Conservation (phyloP, 2,329 filamentous ascomycete species). For the Neurospora sp. region DNA sequence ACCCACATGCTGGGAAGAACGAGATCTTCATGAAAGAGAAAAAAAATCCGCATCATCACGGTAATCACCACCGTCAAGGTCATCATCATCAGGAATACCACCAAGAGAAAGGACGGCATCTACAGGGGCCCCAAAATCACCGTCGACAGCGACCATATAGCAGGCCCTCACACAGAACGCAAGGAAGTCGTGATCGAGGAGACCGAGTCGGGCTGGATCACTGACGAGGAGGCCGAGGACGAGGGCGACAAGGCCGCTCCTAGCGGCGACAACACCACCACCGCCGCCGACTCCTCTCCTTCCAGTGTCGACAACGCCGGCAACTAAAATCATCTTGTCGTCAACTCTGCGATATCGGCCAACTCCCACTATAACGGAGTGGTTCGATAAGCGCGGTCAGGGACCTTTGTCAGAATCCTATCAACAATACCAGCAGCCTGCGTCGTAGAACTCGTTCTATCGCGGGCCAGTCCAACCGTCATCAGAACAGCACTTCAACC, state of each 20-base stretch:
- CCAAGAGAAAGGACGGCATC: not conserved
- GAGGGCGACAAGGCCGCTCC: not conserved
- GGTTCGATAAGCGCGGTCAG: constrained; percentile 30
- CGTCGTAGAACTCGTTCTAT: constrained; percentile 23
- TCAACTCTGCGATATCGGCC: constrained; percentile 41
- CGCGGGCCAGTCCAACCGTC: constrained; percentile 27
- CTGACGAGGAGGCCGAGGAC: not conserved
- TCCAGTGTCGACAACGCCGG: not conserved
- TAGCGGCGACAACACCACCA: not conserved
- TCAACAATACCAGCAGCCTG: constrained; percentile 34
- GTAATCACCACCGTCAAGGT: not conserved
- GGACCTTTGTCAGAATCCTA: not conserved
- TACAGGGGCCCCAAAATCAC: not conserved
- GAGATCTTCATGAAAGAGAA: not conserved
- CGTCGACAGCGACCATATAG: not conserved
- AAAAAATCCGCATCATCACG: not conserved
- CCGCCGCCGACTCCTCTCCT: not conserved
- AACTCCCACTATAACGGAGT: constrained; percentile 49
- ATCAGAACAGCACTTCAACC: not conserved
- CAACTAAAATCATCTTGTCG: not conserved
- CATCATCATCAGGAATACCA: not conserved
- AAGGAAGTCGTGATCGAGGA: not conserved
- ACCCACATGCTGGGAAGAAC: not conserved
- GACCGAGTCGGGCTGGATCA: not conserved
- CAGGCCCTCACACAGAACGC: not conserved